Evolutionary conservation across 176 grass and related monocot species (phyloP), one percentile per base, ranked within the genome.

Genomic region (Oryza punctata): DNA sequence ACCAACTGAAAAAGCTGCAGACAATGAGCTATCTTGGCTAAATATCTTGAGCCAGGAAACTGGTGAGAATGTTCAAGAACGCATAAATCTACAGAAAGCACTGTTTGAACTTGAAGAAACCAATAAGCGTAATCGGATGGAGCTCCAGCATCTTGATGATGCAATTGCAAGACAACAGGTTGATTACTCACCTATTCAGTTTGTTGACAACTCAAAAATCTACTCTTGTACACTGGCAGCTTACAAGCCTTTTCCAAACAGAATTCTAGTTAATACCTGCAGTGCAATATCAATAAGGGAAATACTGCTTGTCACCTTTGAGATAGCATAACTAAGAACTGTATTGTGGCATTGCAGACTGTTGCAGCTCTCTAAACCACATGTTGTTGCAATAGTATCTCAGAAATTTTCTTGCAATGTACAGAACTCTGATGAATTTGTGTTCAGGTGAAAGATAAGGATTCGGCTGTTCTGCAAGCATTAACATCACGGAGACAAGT

Each of bases 31-130:
- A 65, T 99, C 93, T 67, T 93, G 91, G 91, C 79, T 99, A 54
- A 99, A 99, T 94, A 78, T 92, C 75, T 94, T 99, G 86, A 99
- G 96, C 71, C 89, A 80, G 61, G 96, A 96, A 89, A 99, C 93
- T 54, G 89, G 91, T 63, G 96, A 96, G 83, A 99, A 96, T 84
- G 96, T 99, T 64, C 96, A 99, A 70, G 96, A 99, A 87, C 90
- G 93, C 61, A 99, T 99, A 88, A 99, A 99, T 78, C 89, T 99
- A 65, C 96, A 99, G 78, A 99, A 94, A 74, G 96, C 96, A n/a
- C 74, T 99, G 60, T 99, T 99, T 90, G 96, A 99, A 73, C 80
- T 99, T 2, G 93, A 99, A 85, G 96, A 99, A 88, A 99, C 91
- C 45, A 99, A 99, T 78, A 94, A 94, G 78, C 93, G 25, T 52